Evolutionary conservation across 2,329 filamentous ascomycete genomes (phyloP), one percentile per base, ranked within the genome.

Genomic region (Trichoderma arundinaceum): DNA sequence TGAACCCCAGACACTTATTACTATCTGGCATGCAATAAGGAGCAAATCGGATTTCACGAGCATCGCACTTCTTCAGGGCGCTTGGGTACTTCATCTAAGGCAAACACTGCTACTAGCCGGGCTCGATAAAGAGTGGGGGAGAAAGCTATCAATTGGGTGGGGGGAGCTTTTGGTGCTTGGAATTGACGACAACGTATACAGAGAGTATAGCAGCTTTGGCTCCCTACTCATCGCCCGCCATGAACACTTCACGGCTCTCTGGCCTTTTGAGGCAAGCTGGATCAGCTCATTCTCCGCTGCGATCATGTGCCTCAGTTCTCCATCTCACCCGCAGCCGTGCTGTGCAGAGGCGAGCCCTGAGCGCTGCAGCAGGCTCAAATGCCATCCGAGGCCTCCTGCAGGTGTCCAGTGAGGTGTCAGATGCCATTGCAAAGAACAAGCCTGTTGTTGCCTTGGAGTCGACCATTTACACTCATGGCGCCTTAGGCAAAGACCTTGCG

Each of bases 391-490:
- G 76, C 46, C 71, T 92, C 67, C 84, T 96, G 65, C 85, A 83
- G 61, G 82, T 97, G 48, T 94, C 92, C 1, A 90, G 94, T 58
- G 94, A 98, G 77, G 90, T 99, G 12, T 82, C 84, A 60, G 88
- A 92, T 74, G 94, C 94, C 44, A 77, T 97, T 54, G 82, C 86
- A 48, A 85, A 87, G 12, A 88, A 89, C 65, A 89, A 88, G 72
- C 94, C 95, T 0, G 89, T 99, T 4, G 94, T 99, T 10, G 95
- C 94, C 15, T 84, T 99, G 4, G 95, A 99, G 78, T 93, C 92
- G 1, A 97, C 95, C 4, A 98, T 99, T 71, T 98, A 99, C 78
- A 99, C 95, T 1, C 95, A 99, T 79, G 94, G 93, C 46, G 88
- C 90, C 22, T 83, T 99, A 13, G 92, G 92, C n/a, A 86, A 88